Base-by-base conservation (phyloP, 1,284 basidiomycete genomes). In the Termitomyces sp. region DNA sequence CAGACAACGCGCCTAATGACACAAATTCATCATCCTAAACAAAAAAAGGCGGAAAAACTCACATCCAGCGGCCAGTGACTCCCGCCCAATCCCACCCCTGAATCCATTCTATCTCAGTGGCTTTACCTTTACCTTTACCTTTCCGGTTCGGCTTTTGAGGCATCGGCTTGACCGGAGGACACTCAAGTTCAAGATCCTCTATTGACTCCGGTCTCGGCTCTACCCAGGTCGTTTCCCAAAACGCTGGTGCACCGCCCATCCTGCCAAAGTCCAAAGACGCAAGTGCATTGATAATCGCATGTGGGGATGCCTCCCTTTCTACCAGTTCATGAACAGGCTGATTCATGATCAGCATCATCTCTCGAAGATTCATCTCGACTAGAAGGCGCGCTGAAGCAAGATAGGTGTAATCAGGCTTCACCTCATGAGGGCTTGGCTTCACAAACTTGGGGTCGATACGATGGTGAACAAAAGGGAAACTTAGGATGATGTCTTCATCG, bases 1-100 rank as follows among this genome's bases (percentile, higher is more conserved):
- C 75, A 81, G 9, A 81, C 73, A 37, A 74, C 75, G 11, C 81
- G 75, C 53, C 80, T 82, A 53, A 6, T 9, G 31, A 31, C 52
- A 46, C 19, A 31, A n/a, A 4, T 45, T 39, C 45, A 26, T 34
- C 38, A 49, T 24, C 5, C 8, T 33, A 19, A 24, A 24, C 4
- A 31, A 14, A 3, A n/a, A 26, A 19, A 28, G 31, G 16, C 13
- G 26, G 8, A 30, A 5, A 19, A 8, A 64, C 69, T 48, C 53
- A 80, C 80, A 73, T 72, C 79, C 80, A 83, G 44, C 73, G 66
- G 14, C 81, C 81, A 42, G 68, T 64, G 3, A 72, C 77, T 5
- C 79, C 81, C 2, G 81, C 81, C 80, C 80, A 83, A 57, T 83
- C 80, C 74, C 78, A 78, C 2, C 79, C 77, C 11, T 72, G 63